Conservation (phyloP, 768 basidiomycete species). For the Lactarius tabidus region DNA sequence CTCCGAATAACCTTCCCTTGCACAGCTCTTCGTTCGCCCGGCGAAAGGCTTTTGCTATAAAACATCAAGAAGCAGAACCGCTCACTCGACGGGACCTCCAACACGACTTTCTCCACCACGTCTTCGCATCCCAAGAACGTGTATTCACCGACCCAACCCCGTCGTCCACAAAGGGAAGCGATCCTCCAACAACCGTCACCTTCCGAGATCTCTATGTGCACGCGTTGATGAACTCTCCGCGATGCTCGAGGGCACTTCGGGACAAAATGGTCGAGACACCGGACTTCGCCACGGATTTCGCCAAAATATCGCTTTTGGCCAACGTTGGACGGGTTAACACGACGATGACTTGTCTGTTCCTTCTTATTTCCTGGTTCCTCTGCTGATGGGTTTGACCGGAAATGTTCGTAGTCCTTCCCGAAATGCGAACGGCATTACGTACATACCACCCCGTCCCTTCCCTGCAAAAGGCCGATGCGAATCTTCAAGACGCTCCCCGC, state of each 20-base stretch:
- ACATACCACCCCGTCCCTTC: conserved; percentile 77
- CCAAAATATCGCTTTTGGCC: conserved; percentile 68
- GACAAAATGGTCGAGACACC: conserved; percentile 64
- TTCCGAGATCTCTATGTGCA: conserved; percentile 49
- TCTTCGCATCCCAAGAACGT: conserved; percentile 44
- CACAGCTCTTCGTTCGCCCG: conserved; percentile 41
- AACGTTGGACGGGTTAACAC: conserved; percentile 82
- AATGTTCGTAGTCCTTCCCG: conserved; percentile 57
- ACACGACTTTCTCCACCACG: conserved; percentile 44
- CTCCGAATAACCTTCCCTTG: conserved; percentile 2
- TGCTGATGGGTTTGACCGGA: not conserved
- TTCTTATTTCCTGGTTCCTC: not conserved
- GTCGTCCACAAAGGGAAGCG: conserved; percentile 31
- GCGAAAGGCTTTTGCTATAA: conserved; percentile 41
- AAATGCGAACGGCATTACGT: conserved; percentile 72
- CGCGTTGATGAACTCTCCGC: conserved; percentile 50
- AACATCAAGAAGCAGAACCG: conserved; percentile 62
- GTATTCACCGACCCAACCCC: conserved; percentile 60
- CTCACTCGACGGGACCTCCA: conserved; percentile 66
- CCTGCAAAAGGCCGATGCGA: conserved; percentile 62
- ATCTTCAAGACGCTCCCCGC: conserved; percentile 73
- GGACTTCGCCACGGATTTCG: conserved; percentile 61
- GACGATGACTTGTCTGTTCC: conserved; percentile 66
- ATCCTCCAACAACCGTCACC: conserved; percentile 34
- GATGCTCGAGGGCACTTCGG: conserved; percentile 65